Evolutionary conservation across 2,329 filamentous ascomycete genomes (phyloP), one percentile per base, ranked within the genome.

Genomic region (Aspergillus quadrilineatus): DNA sequence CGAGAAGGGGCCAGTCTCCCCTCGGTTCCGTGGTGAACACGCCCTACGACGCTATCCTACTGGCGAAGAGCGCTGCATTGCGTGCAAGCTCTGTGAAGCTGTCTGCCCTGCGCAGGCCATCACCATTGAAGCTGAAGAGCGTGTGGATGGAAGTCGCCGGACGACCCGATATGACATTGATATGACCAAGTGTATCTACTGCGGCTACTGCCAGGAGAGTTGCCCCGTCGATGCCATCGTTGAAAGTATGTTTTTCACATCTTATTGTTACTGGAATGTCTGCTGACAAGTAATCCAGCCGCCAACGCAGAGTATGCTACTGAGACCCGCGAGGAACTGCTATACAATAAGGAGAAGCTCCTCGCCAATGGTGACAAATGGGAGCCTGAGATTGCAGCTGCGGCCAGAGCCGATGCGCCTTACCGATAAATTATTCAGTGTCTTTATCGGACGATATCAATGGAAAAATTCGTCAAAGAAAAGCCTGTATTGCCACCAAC

Each of bases 151-250:
- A 62, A 95, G 90, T 71, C 87, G 94, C 77, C 87, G 94, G 73
- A 99, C 94, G 50, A 97, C 93, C 58, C 87, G 93, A 74, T 99
- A 99, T 80, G 94, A 99, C 75, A 97, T 99, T 73, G 94, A 99
- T 79, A 99, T 99, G 94, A 97, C 94, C 71, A 99, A 99, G 84
- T 99, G 94, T 81, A 99, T 99, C 78, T 99, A 97, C 86, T 97
- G 94, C 76, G 94, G 94, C 50, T 95, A 96, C 81, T 97, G 94
- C 85, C 93, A 97, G 81, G 94, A 99, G 82, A 96, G 90, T 64
- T 99, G 94, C 80, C 94, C 94, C 44, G 94, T 99, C 54, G 94
- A 99, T 78, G 94, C 94, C 58, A 99, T 90, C 75, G 88, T 90
- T 57, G 88, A 90, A 74, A 84, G 83, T 84, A 72, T 71, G 80